phyloP scores from a whole-genome alignment of 176 grass and related monocot genomes.

The Avena insularis region DNA sequence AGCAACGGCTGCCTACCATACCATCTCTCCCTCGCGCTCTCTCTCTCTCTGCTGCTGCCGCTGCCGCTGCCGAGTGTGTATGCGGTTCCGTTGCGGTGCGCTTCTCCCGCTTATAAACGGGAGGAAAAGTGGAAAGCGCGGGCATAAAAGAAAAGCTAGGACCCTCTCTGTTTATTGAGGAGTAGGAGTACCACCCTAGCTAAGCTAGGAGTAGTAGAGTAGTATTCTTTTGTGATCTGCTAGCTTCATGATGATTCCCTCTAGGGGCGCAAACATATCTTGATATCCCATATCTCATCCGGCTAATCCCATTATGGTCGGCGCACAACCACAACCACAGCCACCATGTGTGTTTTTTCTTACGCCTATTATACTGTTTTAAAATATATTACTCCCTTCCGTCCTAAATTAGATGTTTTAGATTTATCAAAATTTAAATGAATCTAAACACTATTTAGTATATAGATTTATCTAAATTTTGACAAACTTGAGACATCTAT shows the following conservation, averaged over 20 bases:
- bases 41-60: not conserved
- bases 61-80: not conserved
- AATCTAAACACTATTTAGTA: too few relatives aligned
- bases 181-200: not conserved
- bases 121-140: slow-evolving; percentile 16
- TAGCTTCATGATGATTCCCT: slow-evolving; percentile 21
- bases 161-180: not conserved
- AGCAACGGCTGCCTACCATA: slow-evolving; percentile 35
- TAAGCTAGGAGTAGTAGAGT: not conserved
- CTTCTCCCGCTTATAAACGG: slow-evolving; percentile 39
- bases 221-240: slow-evolving; percentile 7
- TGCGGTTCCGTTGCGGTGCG: not conserved
- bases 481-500: too few relatives aligned
- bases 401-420: too few relatives aligned
- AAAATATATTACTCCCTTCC: too few relatives aligned
- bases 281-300: not conserved
- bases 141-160: too few relatives aligned
- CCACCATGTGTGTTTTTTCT: not conserved
- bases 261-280: slow-evolving; percentile 36
- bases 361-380: not conserved
- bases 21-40: not conserved
- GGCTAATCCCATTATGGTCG: not conserved
- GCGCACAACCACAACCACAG: not conserved
- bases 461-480: too few relatives aligned
- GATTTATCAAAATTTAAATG: too few relatives aligned